Conservation (phyloP, 768 basidiomycete genomes). For the Tylopilus sp. region DNA sequence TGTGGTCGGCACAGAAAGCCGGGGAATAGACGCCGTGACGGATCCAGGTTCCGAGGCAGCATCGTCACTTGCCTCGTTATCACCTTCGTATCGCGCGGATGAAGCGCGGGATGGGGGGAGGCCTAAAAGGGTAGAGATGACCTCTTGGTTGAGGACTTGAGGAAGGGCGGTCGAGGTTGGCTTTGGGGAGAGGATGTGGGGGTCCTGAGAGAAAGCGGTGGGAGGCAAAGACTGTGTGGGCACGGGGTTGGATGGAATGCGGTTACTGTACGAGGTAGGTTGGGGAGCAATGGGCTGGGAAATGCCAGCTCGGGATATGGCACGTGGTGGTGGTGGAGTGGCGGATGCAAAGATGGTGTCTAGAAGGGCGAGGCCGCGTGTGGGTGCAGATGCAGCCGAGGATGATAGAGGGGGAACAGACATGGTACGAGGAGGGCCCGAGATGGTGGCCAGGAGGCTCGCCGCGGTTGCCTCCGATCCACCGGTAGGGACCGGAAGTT, state of each 20-base stretch:
- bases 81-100: slow-evolving; percentile 51
- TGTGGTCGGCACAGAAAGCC: slow-evolving; percentile 26
- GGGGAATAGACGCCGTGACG: slow-evolving; percentile 39
- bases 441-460: slow-evolving; percentile 47
- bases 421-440: slow-evolving; percentile 37
- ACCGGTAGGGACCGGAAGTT: slow-evolving; percentile 20
- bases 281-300: slow-evolving; percentile 15
- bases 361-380: slow-evolving; percentile 57
- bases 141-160: slow-evolving; percentile 69
- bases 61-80: slow-evolving; percentile 45
- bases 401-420: slow-evolving; percentile 29
- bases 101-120: slow-evolving; percentile 40
- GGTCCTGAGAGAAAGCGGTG: slow-evolving; percentile 25
- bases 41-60: slow-evolving; percentile 37
- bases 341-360: slow-evolving; percentile 77
- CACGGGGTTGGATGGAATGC: slow-evolving; percentile 4
- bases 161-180: slow-evolving; percentile 51
- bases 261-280: slow-evolving; percentile 4
- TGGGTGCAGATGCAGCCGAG: slow-evolving; percentile 23
- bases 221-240: slow-evolving; percentile 13
- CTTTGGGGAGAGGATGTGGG: slow-evolving; percentile 52
- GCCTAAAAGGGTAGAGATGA: slow-evolving; percentile 63
- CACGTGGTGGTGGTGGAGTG: slow-evolving; percentile 25
- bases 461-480: slow-evolving; percentile 35
- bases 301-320: slow-evolving; percentile 15